Conservation (phyloP, 1,284 basidiomycete species). For the Cutaneotrichosporon curvatum region DNA sequence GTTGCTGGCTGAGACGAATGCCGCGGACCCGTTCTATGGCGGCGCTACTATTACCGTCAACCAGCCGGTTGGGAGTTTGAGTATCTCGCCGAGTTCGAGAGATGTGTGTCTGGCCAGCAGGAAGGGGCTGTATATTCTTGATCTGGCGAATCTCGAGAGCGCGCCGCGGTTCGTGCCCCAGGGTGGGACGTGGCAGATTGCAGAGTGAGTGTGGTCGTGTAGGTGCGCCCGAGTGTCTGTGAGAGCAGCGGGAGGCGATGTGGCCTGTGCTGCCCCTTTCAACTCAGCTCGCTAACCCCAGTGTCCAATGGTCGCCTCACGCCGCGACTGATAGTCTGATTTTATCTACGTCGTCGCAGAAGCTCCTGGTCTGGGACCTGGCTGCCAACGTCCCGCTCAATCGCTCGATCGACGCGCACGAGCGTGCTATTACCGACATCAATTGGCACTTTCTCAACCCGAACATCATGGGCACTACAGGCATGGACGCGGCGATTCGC, state of each 20-base stretch:
- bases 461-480: conserved; percentile 52
- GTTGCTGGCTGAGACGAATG: no score
- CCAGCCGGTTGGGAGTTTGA: conserved; percentile 48
- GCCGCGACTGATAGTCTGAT: conserved; percentile 76
- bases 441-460: conserved; percentile 87
- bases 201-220: conserved; percentile 53
- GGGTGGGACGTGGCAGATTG: conserved; percentile 93
- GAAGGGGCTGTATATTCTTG: conserved; percentile 92
- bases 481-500: conserved; percentile 49
- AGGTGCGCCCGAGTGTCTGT: neutral
- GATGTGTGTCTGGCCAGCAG: conserved; percentile 56
- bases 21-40: conserved; percentile 33
- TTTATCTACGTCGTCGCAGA: conserved; percentile 90
- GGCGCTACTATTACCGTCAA: conserved; percentile 43
- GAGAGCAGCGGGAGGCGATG: no score
- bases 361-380: conserved; percentile 95
- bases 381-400: conserved; percentile 57
- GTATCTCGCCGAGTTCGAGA: conserved; percentile 45
- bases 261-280: no score
- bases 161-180: conserved; percentile 90
- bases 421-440: conserved; percentile 88
- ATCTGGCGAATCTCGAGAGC: conserved; percentile 77
- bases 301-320: conserved; percentile 92
- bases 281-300: conserved; percentile 11
- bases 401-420: conserved; percentile 76